Evolutionary conservation across 352 stramenopile species (phyloP), one percentile per base, ranked within the genome.

Genomic region (Globisporangium viniferum): DNA sequence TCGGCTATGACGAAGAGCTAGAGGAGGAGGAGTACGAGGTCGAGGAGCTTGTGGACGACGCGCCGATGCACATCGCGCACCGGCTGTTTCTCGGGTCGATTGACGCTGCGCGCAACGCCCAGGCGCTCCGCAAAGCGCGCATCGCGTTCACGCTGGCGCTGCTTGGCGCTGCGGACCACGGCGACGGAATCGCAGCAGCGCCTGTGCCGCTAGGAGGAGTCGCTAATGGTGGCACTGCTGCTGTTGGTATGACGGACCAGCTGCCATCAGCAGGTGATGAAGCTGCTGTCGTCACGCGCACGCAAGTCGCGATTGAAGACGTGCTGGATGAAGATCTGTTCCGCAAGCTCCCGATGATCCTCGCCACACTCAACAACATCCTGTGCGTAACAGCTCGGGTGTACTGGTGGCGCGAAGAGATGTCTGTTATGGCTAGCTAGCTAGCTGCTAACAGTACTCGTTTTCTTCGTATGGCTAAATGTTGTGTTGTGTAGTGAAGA

Each of bases 61-160:
- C 74, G 55, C 82, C 86, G 35, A 89, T 91, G 82, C 74, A 63
- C 51, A 76, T 92, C 39, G 57, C 41, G 8, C 66, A 62, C 0
- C 68, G 79, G 1, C 62, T 92, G 18, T 91, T 82, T 60, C 58
- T 93, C 5, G 83, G 86, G 9, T 90, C 86, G 2, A 85, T 93
- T 33, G 86, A 93, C 60, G 86, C 86, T 4, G 82, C 83, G 57
- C 70, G 62, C 59, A 93, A 93, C 62, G 14, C 46, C 6, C 24
- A 6, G 0, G 83, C 74, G 49, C 67, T 92, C 36, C 60, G 66
- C 14, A 48, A 59, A 54, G 67, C 73, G 44, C 73, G 74, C 53
- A 81, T 93, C 51, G 64, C 72, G n/a, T 71, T 71, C 18, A 64
- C 73, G 2, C 62, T 93, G 15, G 74, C 77, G 36, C 67, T 93